Evolutionary conservation across 1,284 basidiomycete species (phyloP).

Genomic region (Chalciporus piperatoides): DNA sequence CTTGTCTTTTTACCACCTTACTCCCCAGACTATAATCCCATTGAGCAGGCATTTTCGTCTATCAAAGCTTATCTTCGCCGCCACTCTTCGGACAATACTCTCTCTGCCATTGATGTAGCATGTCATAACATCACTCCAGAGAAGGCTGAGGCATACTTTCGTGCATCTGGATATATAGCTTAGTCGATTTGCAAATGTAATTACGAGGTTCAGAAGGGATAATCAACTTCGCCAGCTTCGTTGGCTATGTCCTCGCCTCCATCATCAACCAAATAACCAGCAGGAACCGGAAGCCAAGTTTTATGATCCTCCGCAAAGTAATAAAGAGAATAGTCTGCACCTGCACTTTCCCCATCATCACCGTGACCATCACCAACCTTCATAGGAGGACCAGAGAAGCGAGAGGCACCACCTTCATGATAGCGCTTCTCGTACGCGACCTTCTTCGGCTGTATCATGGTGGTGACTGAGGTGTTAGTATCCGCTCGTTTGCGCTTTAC

Average conservation of each 20-base stretch:
- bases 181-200: neutral
- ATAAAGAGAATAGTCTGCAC: no score
- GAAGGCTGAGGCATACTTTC: constrained; percentile 5
- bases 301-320: neutral
- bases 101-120: neutral
- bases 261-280: neutral
- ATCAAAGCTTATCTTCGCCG: constrained; percentile 16
- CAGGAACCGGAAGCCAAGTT: constrained; percentile 3
- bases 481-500: constrained; percentile 8
- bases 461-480: no score
- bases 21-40: constrained; percentile 27
- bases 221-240: no score
- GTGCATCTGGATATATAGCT: constrained; percentile 1
- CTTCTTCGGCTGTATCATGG: neutral
- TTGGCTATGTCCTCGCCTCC: neutral
- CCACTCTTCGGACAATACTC: neutral
- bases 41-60: constrained; percentile 23
- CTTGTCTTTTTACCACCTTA: constrained; percentile 28
- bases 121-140: constrained; percentile 8
- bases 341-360: no score
- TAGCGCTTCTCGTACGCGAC: no score
- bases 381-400: neutral
- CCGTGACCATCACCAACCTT: neutral
- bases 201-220: no score
- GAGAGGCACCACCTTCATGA: neutral